These are phyloP conservation scores for Lathyrus sativus DNA, from an alignment of 306 rosid genomes.

Conservation along the genomic window DNA sequence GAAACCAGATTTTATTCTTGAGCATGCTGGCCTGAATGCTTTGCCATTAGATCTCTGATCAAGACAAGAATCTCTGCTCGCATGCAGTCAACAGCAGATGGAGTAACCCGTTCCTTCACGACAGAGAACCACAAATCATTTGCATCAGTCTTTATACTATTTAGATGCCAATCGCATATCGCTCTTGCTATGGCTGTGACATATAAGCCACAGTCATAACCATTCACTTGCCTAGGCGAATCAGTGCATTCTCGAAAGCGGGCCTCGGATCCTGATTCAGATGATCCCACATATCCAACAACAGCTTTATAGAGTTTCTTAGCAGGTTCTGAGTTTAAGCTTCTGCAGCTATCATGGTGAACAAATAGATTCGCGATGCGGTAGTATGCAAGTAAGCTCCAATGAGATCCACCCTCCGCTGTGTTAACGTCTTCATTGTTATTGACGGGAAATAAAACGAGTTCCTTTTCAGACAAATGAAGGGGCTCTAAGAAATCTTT, in stretches of 20 bases:
- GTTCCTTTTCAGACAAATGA: constrained; percentile 52
- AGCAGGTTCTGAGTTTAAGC: constrained; percentile 52
- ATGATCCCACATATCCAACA: constrained; percentile 46
- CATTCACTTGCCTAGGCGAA: constrained; percentile 72
- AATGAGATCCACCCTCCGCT: constrained; percentile 88
- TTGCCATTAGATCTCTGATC: constrained; percentile 67
- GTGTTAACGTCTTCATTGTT: constrained; percentile 65
- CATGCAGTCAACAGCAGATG: constrained; percentile 56
- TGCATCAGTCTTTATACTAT: constrained; percentile 33
- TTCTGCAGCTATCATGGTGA: constrained; percentile 71
- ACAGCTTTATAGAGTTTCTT: constrained; percentile 62
- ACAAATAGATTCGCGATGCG: constrained; percentile 58
- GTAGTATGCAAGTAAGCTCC: constrained; percentile 85
- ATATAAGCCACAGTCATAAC: constrained; percentile 86
- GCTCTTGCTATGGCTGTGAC: constrained; percentile 68
- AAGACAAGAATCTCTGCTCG: constrained; percentile 60
- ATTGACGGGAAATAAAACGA: constrained; percentile 76
- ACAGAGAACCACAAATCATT: constrained; percentile 59
- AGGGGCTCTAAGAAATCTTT: constrained; percentile 78
- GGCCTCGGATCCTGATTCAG: constrained; percentile 42
- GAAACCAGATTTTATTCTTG: background rate
- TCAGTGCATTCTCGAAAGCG: constrained; percentile 53
- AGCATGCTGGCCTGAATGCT: constrained; percentile 28
- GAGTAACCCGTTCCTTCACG: constrained; percentile 65
- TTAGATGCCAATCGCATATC: constrained; percentile 65